Conservation (phyloP, 257 asterid genomes). For the Solanum medicagineum region DNA sequence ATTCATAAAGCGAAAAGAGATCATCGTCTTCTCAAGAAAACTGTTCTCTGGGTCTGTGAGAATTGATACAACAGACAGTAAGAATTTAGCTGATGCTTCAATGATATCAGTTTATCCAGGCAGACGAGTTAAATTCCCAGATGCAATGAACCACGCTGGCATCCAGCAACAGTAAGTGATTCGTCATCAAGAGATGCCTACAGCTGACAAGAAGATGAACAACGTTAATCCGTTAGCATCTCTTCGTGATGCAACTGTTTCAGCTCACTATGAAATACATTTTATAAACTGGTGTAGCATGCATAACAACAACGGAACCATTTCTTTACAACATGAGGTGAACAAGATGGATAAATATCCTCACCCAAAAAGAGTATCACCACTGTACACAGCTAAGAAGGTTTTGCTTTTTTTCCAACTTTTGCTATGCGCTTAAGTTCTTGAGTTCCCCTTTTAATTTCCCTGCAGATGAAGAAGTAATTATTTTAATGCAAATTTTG, state of each 20-base stretch:
- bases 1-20: background rate
- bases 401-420: slow-evolving; percentile 58
- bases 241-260: background rate
- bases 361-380: background rate
- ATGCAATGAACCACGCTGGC: background rate
- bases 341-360: background rate
- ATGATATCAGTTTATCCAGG: background rate
- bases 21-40: background rate
- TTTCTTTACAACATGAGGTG: background rate
- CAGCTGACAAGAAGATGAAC: background rate
- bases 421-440: slow-evolving; percentile 57
- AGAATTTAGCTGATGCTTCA: background rate
- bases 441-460: slow-evolving; percentile 43
- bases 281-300: background rate
- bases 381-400: slow-evolving; percentile 28
- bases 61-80: background rate
- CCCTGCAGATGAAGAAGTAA: slow-evolving; percentile 29
- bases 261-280: background rate
- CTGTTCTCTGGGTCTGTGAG: background rate
- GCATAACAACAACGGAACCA: background rate
- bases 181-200: background rate
- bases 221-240: background rate
- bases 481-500: background rate
- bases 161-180: background rate
- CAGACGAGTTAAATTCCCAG: background rate